phyloP scores from a whole-genome alignment of 2,329 filamentous ascomycete species.

The Penicillium sp. region DNA sequence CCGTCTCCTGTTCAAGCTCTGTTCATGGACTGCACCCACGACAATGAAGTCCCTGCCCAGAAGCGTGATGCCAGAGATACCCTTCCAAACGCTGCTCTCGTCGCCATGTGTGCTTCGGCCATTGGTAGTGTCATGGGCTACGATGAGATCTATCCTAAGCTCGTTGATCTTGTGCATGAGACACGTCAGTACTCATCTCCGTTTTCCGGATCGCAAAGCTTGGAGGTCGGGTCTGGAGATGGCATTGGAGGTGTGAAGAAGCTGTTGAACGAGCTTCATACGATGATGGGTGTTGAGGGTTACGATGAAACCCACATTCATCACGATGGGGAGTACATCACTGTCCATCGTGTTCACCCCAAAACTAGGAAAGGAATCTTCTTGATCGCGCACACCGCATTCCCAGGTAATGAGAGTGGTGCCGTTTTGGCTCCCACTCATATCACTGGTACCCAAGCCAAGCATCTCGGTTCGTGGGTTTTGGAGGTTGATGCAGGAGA shows the following conservation, averaged over 20 bases:
- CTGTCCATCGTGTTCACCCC: constrained; percentile 91
- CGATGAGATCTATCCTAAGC: constrained; percentile 89
- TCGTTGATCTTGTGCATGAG: constrained; percentile 92
- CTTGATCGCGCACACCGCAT: constrained; percentile 92
- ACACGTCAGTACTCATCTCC: constrained; percentile 77
- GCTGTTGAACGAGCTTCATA: constrained; percentile 90
- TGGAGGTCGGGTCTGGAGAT: constrained; percentile 62
- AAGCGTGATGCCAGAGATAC: constrained; percentile 94
- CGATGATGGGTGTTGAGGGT: constrained; percentile 88
- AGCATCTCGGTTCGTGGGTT: constrained; percentile 85
- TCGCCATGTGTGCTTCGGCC: constrained; percentile 92
- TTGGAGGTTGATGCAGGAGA: constrained; percentile 80
- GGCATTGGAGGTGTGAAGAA: constrained; percentile 90
- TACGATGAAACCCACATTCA: constrained; percentile 97
- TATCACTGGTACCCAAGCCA: constrained; percentile 79
- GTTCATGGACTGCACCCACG: constrained; percentile 99
- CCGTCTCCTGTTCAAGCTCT: constrained; percentile 87
- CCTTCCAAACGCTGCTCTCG: constrained; percentile 86
- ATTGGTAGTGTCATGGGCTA: constrained; percentile 97
- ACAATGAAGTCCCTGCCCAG: constrained; percentile 94
- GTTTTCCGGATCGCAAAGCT: constrained; percentile 59
- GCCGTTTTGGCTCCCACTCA: constrained; percentile 75
- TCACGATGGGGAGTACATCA: constrained; percentile 94
- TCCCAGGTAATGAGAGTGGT: constrained; percentile 83
- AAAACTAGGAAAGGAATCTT: constrained; percentile 92